Conservation (phyloP, 257 asterid genomes). For the Solanum lignicaule region DNA sequence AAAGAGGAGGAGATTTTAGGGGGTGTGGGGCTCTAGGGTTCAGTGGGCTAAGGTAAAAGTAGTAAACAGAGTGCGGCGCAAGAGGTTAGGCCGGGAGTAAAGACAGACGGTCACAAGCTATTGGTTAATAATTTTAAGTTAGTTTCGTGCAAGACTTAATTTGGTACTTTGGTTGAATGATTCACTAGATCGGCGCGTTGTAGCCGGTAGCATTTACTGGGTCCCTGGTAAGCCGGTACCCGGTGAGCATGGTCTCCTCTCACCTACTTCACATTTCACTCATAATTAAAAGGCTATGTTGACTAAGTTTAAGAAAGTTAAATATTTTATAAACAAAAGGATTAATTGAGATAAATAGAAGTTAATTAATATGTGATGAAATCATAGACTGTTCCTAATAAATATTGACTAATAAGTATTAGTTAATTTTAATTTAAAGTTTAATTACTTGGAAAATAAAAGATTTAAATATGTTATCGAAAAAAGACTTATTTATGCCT, state of each 20-base stretch:
- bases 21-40: not conserved
- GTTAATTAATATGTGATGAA: not conserved
- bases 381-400: not conserved
- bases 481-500: too few relatives aligned
- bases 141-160: not conserved
- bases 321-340: not conserved
- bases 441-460: too few relatives aligned
- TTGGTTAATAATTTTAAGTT: not conserved
- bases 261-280: not conserved
- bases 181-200: not conserved
- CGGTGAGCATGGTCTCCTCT: not conserved
- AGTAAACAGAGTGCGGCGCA: not conserved
- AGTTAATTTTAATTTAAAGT: too few relatives aligned
- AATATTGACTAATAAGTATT: too few relatives aligned
- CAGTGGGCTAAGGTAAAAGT: not conserved
- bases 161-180: not conserved
- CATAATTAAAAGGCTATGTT: not conserved
- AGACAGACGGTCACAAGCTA: not conserved
- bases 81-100: not conserved
- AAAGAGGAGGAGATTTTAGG: not conserved
- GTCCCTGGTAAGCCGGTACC: not conserved
- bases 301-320: not conserved
- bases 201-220: not conserved
- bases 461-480: accelerated
- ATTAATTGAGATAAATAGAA: not conserved